Percentiles rank a stretch among this genome's conserved stretches.
These are phyloP conservation scores for Cytospora leucostoma DNA, from an alignment of 2,329 filamentous ascomycete species.

Conservation along the genomic window DNA sequence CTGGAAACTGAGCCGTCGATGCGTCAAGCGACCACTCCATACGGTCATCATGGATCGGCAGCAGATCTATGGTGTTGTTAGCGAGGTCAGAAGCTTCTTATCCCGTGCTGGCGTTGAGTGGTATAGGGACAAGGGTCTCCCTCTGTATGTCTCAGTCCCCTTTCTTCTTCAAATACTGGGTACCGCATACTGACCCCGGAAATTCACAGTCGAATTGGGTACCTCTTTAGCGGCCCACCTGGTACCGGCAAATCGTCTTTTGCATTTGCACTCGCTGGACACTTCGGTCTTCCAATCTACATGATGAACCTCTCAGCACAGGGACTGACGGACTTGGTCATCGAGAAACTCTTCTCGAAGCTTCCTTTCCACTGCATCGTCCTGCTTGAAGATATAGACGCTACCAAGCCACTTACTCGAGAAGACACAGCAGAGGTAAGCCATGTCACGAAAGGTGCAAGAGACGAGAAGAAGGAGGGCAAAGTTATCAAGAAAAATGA, in stretches of 20 bases:
- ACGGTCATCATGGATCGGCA: constrained; percentile 22
- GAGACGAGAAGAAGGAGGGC: not conserved
- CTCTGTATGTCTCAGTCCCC: constrained; percentile 1
- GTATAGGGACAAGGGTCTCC: constrained; percentile 25
- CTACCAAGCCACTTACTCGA: constrained; percentile 19
- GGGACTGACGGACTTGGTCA: constrained; percentile 11
- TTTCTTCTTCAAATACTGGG: not conserved
- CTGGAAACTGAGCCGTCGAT: constrained; percentile 1
- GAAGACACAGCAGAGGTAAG: not conserved
- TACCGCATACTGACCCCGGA: not conserved
- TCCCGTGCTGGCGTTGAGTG: constrained; percentile 17
- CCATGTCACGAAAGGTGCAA: not conserved
- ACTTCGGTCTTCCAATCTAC: constrained; percentile 23
- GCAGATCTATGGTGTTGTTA: constrained; percentile 18
- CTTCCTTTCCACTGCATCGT: constrained; percentile 22
- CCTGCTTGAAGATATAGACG: constrained; percentile 25
- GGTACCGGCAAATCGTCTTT: constrained; percentile 25
- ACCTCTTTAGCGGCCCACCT: constrained; percentile 25
- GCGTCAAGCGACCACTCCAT: constrained; percentile 11
- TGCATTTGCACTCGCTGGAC: constrained; percentile 22
- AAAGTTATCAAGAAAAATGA: constrained; percentile 4
- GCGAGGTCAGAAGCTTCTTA: constrained; percentile 22
- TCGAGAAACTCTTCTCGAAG: constrained; percentile 17
- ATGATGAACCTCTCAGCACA: constrained; percentile 24
- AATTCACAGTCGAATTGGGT: constrained; percentile 11